Evolutionary conservation across 140 eudicot genomes (phyloP).

Genomic region (Ambrosia hybrid): DNA sequence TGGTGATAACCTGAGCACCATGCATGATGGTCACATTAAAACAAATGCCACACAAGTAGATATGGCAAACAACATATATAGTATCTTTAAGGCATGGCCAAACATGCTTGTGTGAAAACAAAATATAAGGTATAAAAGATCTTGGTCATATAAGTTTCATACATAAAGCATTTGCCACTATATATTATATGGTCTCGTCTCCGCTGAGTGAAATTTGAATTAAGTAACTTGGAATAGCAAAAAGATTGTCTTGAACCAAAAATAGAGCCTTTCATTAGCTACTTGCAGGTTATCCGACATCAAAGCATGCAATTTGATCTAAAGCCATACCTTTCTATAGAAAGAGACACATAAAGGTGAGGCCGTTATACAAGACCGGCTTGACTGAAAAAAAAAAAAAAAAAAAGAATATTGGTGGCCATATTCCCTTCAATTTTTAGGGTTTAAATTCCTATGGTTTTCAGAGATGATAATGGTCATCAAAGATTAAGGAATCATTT

Average conservation of each 20-base stretch:
- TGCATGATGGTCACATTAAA: conserved; percentile 4
- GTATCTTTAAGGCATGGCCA: neutral
- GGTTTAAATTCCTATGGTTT: no score
- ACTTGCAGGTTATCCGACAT: conserved; percentile 19
- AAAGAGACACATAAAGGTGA: neutral
- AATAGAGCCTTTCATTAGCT: conserved; percentile 6
- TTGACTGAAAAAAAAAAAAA: no score
- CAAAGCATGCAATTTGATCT: conserved; percentile 25
- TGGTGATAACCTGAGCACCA: conserved; percentile 13
- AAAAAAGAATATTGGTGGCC: no score
- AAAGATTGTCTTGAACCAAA: conserved; percentile 16
- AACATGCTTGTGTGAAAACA: conserved; percentile 25
- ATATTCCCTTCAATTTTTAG: no score
- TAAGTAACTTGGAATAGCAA: conserved; percentile 6
- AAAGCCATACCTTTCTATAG: conserved; percentile 2
- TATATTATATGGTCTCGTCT: neutral
- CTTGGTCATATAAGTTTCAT: neutral
- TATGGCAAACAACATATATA: conserved; percentile 17
- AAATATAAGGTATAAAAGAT: conserved; percentile 8
- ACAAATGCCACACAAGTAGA: conserved; percentile 11
- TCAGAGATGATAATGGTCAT: no score
- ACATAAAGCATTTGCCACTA: neutral
- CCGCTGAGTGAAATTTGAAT: neutral
- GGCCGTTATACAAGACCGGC: no score
- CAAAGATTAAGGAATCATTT: no score